Evolutionary conservation across 306 rosid genomes (phyloP).

Genomic region (Lupinus albus): DNA sequence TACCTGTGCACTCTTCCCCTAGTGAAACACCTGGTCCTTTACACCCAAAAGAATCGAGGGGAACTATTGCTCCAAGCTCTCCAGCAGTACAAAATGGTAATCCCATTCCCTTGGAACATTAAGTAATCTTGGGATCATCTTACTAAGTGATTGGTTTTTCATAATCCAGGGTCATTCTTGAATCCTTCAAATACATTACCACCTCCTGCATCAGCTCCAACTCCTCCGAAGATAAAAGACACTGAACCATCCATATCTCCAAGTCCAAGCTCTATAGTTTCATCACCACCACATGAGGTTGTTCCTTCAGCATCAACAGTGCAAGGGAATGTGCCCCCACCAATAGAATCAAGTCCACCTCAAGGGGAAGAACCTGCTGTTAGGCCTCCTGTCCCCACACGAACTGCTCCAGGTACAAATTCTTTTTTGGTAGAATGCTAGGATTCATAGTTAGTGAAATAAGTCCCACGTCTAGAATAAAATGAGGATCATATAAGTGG

Average conservation of each 20-base stretch:
- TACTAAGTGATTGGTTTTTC: slow-evolving; percentile 25
- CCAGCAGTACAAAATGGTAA: slow-evolving; percentile 54
- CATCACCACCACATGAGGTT: slow-evolving; percentile 44
- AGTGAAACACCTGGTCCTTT: background rate
- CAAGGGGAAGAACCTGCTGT: slow-evolving; percentile 36
- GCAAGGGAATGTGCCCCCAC: slow-evolving; percentile 45
- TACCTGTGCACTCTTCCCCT: slow-evolving; percentile 42
- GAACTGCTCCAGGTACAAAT: slow-evolving; percentile 61
- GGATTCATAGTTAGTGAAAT: no score
- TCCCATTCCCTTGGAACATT: slow-evolving; percentile 26
- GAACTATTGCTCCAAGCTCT: slow-evolving; percentile 50
- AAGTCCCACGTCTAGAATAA: no score
- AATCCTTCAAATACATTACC: slow-evolving; percentile 46
- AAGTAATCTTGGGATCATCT: slow-evolving; percentile 20
- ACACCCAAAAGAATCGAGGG: slow-evolving; percentile 28
- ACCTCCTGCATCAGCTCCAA: slow-evolving; percentile 49
- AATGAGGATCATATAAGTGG: no score
- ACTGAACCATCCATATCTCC: slow-evolving; percentile 51
- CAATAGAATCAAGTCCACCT: slow-evolving; percentile 38
- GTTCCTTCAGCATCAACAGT: slow-evolving; percentile 53
- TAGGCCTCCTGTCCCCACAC: slow-evolving; percentile 38
- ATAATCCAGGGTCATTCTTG: slow-evolving; percentile 52
- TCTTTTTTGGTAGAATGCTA: background rate
- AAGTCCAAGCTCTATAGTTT: slow-evolving; percentile 46
- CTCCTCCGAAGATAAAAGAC: slow-evolving; percentile 43